These are phyloP conservation scores for Pistacia vera DNA, from an alignment of 345 rosid genomes.

Conservation along the genomic window DNA sequence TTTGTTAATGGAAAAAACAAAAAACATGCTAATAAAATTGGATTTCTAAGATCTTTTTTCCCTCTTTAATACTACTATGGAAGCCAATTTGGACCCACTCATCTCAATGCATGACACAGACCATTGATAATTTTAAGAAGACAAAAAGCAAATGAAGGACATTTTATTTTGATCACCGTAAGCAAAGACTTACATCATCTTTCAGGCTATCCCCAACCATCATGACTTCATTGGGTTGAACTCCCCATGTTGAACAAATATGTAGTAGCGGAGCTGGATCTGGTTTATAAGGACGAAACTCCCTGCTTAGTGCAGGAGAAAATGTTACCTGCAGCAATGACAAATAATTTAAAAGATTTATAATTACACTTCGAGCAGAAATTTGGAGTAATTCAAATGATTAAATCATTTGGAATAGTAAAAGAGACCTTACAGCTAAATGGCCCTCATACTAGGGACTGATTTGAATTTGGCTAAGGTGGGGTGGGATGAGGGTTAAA, in stretches of 20 bases:
- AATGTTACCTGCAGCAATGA: slow-evolving; percentile 55
- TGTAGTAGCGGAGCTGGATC: slow-evolving; percentile 91
- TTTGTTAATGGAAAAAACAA: not conserved
- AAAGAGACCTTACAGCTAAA: not conserved
- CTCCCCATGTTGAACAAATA: slow-evolving; percentile 82
- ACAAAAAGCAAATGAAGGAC: not conserved
- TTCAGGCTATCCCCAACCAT: slow-evolving; percentile 98
- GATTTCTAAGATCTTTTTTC: not conserved
- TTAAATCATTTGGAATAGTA: not conserved
- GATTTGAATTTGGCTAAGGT: not conserved
- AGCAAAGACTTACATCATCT: slow-evolving; percentile 73
- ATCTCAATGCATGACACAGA: not conserved
- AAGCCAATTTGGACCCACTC: not conserved
- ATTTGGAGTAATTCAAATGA: not conserved
- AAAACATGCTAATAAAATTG: not conserved
- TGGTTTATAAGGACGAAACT: slow-evolving; percentile 90
- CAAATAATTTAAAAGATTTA: slow-evolving; percentile 1
- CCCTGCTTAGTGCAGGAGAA: slow-evolving; percentile 94
- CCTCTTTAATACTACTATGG: not conserved
- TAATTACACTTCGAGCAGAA: not conserved
- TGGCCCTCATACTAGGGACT: not conserved
- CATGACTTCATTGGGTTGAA: slow-evolving; percentile 81
- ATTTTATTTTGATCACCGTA: not conserved
- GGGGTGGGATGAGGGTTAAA: not conserved
- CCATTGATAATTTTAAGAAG: not conserved